Conservation (phyloP, 2,329 filamentous ascomycete species). For the Triangularia setosa region DNA sequence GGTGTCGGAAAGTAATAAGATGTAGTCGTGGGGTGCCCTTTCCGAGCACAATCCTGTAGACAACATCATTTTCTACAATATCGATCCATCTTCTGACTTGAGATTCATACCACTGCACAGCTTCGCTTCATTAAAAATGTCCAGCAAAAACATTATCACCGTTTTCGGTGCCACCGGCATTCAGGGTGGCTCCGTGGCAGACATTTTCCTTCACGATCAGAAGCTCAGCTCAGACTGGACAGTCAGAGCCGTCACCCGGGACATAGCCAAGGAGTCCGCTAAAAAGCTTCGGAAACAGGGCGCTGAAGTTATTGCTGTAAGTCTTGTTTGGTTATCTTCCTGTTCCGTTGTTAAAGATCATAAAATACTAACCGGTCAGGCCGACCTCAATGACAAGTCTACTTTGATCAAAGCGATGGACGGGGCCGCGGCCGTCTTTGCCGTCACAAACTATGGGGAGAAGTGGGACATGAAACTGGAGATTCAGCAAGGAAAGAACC, state of each 20-base stretch:
- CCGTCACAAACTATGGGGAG: conserved; percentile 51
- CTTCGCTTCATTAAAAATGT: neutral
- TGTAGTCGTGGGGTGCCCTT: neutral
- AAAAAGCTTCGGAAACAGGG: conserved; percentile 33
- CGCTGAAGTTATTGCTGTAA: conserved; percentile 46
- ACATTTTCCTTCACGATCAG: conserved; percentile 36
- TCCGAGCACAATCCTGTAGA: neutral
- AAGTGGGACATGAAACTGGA: conserved; percentile 38
- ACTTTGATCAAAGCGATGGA: conserved; percentile 42
- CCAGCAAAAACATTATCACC: conserved; percentile 36
- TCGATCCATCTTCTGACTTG: neutral
- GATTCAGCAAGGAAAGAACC: conserved; percentile 44
- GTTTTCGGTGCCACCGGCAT: conserved; percentile 58
- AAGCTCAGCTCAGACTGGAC: conserved; percentile 35
- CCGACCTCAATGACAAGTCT: conserved; percentile 32
- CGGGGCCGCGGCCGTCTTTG: conserved; percentile 47
- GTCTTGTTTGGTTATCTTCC: conserved; percentile 15
- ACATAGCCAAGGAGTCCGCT: conserved; percentile 23
- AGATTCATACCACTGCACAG: neutral
- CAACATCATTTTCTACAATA: neutral
- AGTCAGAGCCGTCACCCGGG: conserved; percentile 54
- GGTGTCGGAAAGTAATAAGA: neutral
- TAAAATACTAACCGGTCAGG: neutral
- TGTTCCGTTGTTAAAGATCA: neutral
- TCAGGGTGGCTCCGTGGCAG: conserved; percentile 55